Evolutionary conservation across 2,329 filamentous ascomycete genomes (phyloP).

Genomic region (Colletotrichum graminicola): DNA sequence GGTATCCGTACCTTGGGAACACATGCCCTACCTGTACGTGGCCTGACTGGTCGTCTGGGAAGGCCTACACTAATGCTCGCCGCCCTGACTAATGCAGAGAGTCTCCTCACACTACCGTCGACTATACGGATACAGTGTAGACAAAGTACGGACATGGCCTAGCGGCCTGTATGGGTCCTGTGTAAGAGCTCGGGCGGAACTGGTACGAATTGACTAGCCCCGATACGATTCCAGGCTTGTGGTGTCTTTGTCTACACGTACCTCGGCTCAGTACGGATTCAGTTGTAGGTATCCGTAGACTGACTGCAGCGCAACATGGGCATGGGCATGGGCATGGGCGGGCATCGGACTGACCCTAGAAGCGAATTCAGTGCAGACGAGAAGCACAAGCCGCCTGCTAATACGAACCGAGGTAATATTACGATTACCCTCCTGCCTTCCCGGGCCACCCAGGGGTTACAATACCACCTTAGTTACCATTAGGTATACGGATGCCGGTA

Average conservation of each 20-base stretch:
- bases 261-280: neutral
- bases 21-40: conserved; percentile 13
- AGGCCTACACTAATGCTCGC: conserved; percentile 23
- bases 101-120: conserved; percentile 31
- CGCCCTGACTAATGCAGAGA: conserved; percentile 42
- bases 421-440: neutral
- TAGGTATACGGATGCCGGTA: too few relatives aligned
- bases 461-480: too few relatives aligned
- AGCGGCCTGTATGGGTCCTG: conserved; percentile 7
- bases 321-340: too few relatives aligned
- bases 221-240: neutral
- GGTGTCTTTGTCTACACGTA: neutral
- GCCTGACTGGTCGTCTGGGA: conserved; percentile 17
- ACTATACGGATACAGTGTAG: neutral
- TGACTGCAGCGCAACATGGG: neutral
- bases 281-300: neutral
- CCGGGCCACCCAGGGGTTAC: neutral
- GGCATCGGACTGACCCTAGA: neutral
- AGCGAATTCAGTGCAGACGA: neutral
- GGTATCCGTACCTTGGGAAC: neutral
- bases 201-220: conserved; percentile 21
- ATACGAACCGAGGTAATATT: conserved; percentile 26
- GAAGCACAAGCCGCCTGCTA: conserved; percentile 29
- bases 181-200: conserved; percentile 16
- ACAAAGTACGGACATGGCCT: conserved; percentile 30